phyloP scores from a whole-genome alignment of 441 rosid genomes.

The Metrosideros polymorpha region DNA sequence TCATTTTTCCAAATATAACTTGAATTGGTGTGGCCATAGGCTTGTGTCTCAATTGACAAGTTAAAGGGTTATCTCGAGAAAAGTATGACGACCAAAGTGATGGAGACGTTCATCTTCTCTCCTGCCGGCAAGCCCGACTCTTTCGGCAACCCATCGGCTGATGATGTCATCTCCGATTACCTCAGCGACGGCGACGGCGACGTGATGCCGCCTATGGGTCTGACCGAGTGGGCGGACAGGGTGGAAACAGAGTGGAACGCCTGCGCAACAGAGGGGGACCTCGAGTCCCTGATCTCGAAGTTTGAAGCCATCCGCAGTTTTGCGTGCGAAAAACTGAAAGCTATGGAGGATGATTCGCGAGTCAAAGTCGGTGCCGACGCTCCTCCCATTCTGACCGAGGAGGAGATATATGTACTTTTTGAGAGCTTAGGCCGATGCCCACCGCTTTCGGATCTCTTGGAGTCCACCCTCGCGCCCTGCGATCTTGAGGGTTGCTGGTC shows the following conservation, averaged over 20 bases:
- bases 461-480: not conserved
- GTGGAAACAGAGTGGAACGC: not conserved
- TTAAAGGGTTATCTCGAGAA: too few species aligned
- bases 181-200: not conserved
- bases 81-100: too few species aligned
- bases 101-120: not conserved
- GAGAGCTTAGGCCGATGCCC: not conserved
- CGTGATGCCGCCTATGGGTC: not conserved
- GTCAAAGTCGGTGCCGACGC: not conserved
- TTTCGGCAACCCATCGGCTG: not conserved
- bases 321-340: not conserved
- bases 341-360: not conserved
- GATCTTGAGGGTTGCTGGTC: not conserved
- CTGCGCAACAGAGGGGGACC: not conserved
- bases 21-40: too few species aligned
- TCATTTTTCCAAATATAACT: too few species aligned
- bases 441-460: not conserved
- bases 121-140: not conserved
- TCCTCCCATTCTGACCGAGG: not conserved
- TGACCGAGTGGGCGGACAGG: not conserved
- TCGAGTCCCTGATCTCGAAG: not conserved
- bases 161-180: not conserved
- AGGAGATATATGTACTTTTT: not conserved
- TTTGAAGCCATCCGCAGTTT: not conserved
- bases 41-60: too few species aligned